Conservation (phyloP, 176 grass and related monocot genomes). For the Raddia guianensis region DNA sequence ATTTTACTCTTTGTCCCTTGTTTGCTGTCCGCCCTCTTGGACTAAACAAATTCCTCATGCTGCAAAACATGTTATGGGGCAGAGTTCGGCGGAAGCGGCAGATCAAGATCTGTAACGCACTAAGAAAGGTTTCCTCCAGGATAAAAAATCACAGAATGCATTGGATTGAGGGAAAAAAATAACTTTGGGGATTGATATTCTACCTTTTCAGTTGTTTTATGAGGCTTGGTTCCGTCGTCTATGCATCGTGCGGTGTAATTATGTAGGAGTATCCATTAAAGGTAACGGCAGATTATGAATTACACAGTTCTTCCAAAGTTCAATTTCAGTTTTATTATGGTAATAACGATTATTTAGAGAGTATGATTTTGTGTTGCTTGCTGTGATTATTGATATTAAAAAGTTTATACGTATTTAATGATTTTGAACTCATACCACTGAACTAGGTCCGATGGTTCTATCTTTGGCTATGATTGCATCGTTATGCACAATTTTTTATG, state of each 20-base stretch:
- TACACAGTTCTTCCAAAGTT: not conserved
- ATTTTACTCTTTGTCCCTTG: not conserved
- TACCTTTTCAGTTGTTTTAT: not conserved
- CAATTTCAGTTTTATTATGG: not conserved
- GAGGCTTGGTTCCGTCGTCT: not conserved
- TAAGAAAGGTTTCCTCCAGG: not conserved
- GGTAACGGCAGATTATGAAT: not conserved
- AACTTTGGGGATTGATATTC: not conserved
- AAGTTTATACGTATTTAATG: too few species aligned
- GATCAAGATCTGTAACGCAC: not conserved
- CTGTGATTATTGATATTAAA: too few species aligned
- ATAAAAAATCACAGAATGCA: not conserved
- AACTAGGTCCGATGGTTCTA: too few species aligned
- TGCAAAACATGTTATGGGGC: constrained; percentile 6
- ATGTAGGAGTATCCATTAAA: not conserved
- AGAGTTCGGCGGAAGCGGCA: not conserved
- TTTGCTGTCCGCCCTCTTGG: not conserved
- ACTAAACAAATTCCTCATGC: not conserved
- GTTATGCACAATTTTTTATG: too few species aligned
- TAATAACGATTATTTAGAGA: too few species aligned
- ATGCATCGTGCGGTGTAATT: too few species aligned
- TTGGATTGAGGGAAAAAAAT: not conserved
- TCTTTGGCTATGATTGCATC: too few species aligned
- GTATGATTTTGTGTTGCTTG: too few species aligned
- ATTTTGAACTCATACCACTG: too few species aligned